Evolutionary conservation across 257 asterid genomes (phyloP), one percentile per base, ranked within the genome.

Genomic region (Solanum infundibuliforme): DNA sequence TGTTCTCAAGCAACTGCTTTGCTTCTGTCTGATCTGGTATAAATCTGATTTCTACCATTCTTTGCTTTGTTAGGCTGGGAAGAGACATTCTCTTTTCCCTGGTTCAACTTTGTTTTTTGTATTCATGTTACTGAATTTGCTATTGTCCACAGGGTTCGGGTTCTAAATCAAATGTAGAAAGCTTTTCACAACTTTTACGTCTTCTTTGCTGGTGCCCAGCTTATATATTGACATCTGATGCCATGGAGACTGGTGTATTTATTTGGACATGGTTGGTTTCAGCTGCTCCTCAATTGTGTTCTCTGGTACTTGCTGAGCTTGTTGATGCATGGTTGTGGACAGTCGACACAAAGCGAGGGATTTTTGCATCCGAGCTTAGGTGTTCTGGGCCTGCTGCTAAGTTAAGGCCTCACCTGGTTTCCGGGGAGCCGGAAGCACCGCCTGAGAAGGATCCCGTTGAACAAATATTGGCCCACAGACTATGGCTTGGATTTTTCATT

Each of bases 171-270:
- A 93, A 91, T 88, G 83, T 89, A 41, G 98, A 92, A 91, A 94
- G 99, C 95, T 97, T 97, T 92, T 95, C 98, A 27, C 98, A 95
- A 91, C 99, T 97, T 92, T 93, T 97, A 71, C 99, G 99, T 86
- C 98, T 97, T 89, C 98, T 97, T 90, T 97, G 99, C 95, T 97
- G 99, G 99, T 97, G 99, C 92, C 99, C 99, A 82, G 99, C 99
- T 89, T 97, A 97, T 94, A 94, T 97, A 90, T 90, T 96, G 87
- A 96, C 98, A 38, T 92, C 95, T 87, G 98, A 97, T 87, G 99
- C 99, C 16, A 96, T 95, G 92, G 99, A 97, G 88, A 97, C 98
- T 87, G 99, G 99, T 12, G 98, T 97, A 85, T 97, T 93, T 90
- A 91, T 95, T 90, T 97, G 99, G 99, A 96, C 98, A 60, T 97